phyloP scores from a whole-genome alignment of 164 flowering plant genomes.

The Piper longum region DNA sequence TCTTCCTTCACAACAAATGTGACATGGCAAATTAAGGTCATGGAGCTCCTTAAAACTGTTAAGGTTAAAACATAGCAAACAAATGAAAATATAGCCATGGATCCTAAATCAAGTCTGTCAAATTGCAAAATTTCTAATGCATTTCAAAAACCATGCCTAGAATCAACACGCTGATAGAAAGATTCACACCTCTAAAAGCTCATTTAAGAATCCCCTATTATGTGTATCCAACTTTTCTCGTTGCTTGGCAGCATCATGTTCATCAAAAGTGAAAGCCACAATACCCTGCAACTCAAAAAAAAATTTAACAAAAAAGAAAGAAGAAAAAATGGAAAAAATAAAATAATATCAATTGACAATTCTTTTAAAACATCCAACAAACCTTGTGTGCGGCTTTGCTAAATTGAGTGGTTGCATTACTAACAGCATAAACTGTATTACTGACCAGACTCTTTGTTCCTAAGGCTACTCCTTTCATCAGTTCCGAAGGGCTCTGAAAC shows the following conservation, averaged over 20 bases:
- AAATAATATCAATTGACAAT: neutral
- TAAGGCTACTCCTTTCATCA: slow-evolving; percentile 70
- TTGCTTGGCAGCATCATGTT: slow-evolving; percentile 42
- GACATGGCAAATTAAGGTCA: no score
- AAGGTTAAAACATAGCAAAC: no score
- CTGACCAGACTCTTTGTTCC: slow-evolving; percentile 85
- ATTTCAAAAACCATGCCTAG: neutral
- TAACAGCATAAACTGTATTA: slow-evolving; percentile 81
- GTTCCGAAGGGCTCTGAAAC: slow-evolving; percentile 70
- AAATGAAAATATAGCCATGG: neutral
- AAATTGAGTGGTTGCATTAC: slow-evolving; percentile 95
- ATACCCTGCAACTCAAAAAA: slow-evolving; percentile 48
- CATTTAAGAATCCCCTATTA: slow-evolving; percentile 76
- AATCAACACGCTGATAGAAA: neutral
- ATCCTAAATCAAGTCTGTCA: neutral
- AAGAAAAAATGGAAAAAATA: neutral
- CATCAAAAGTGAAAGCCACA: slow-evolving; percentile 85
- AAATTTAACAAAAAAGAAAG: neutral
- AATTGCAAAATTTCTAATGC: no score
- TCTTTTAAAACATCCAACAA: slow-evolving; percentile 1
- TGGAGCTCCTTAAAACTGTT: no score
- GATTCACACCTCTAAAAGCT: slow-evolving; percentile 68
- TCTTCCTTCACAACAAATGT: no score
- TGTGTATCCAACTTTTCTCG: slow-evolving; percentile 44
- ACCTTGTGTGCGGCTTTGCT: slow-evolving; percentile 97